Conservation (phyloP, 176 grass and related monocot species). For the Oryza meyeriana region DNA sequence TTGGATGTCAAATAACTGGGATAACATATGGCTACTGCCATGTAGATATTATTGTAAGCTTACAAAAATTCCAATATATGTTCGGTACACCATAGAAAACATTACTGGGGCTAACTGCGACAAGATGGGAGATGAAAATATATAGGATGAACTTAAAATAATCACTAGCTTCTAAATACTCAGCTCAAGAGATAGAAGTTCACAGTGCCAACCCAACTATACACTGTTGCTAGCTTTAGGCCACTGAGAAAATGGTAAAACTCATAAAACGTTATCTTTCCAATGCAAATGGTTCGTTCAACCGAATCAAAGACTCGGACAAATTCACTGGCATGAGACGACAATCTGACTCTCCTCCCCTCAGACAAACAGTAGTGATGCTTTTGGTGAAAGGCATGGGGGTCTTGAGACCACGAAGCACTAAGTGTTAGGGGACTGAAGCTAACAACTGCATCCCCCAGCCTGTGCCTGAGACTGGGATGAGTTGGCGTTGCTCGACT, state of each 20-base stretch:
- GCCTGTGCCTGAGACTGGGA: conserved; percentile 75
- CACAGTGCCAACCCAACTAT: conserved; percentile 59
- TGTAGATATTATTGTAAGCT: conserved; percentile 37
- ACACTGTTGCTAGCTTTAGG: conserved; percentile 70
- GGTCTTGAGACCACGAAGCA: conserved; percentile 35
- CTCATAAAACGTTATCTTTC: conserved; percentile 47
- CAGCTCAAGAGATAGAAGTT: conserved; percentile 34
- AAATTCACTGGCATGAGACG: conserved; percentile 31
- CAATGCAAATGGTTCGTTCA: conserved; percentile 48
- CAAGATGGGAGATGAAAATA: conserved; percentile 38
- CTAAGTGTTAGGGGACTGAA: conserved; percentile 15
- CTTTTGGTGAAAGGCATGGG: conserved; percentile 9
- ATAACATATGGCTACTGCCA: conserved; percentile 6
- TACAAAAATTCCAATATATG: conserved; percentile 53
- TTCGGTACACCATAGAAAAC: conserved; percentile 32
- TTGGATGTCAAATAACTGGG: background rate
- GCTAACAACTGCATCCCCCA: conserved; percentile 86
- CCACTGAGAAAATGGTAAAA: conserved; percentile 52
- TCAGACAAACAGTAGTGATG: conserved; percentile 25
- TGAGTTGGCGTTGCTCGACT: conserved; percentile 62
- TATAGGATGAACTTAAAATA: conserved; percentile 38
- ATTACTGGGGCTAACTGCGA: conserved; percentile 40
- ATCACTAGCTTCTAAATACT: conserved; percentile 50
- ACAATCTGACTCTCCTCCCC: conserved; percentile 34
- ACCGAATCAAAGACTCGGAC: conserved; percentile 21